These are phyloP conservation scores for Flaveria ramosissima DNA, from an alignment of 129 eudicot genomes.

Conservation along the genomic window DNA sequence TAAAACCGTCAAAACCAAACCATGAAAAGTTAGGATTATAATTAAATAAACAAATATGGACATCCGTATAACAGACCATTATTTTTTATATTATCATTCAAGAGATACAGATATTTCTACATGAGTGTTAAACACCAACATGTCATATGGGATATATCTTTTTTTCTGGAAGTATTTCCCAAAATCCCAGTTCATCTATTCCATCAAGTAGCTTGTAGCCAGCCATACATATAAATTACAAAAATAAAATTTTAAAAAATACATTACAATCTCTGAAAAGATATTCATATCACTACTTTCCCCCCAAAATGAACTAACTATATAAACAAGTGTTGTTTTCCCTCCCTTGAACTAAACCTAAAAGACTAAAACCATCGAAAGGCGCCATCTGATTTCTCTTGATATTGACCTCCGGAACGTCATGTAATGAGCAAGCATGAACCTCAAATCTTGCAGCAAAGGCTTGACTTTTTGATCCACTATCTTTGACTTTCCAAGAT, in stretches of 20 bases:
- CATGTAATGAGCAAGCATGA: background rate
- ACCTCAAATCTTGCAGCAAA: conserved; percentile 12
- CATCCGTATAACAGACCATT: background rate
- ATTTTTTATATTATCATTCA: background rate
- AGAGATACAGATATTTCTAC: conserved; percentile 28
- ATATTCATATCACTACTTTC: conserved; percentile 17
- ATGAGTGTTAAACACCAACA: conserved; percentile 19
- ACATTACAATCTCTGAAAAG: conserved; percentile 14
- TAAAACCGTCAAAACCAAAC: background rate
- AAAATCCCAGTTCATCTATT: conserved; percentile 25
- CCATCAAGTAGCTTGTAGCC: conserved; percentile 1
- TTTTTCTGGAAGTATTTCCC: background rate
- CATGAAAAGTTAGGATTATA: background rate
- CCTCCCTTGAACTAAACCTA: conserved; percentile 15
- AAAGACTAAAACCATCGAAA: conserved; percentile 6
- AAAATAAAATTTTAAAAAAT: background rate
- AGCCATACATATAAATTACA: conserved; percentile 30
- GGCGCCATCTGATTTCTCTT: conserved; percentile 16
- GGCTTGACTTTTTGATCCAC: conserved; percentile 18
- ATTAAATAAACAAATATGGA: background rate
- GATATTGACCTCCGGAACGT: background rate
- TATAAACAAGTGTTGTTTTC: conserved; percentile 41
- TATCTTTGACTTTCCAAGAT: conserved; percentile 16
- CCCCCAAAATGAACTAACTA: conserved; percentile 40
- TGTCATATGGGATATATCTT: conserved; percentile 14